phyloP scores from a whole-genome alignment of 495 filamentous ascomycete genomes.

The Penicillium crystallinum region DNA sequence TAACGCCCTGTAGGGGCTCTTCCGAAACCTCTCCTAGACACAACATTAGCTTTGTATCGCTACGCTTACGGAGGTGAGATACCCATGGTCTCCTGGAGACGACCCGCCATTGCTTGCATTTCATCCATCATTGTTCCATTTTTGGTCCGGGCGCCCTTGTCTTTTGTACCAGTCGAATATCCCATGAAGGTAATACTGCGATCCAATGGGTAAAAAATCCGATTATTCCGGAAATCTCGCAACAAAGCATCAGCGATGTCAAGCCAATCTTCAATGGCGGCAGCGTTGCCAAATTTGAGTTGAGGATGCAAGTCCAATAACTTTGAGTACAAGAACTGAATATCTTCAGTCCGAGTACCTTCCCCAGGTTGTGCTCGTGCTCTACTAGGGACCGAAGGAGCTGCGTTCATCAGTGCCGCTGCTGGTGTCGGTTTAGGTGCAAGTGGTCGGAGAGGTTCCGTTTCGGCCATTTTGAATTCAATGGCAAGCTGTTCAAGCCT shows the following conservation, averaged over 20 bases:
- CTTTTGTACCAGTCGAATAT: conserved; percentile 48
- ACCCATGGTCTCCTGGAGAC: conserved; percentile 54
- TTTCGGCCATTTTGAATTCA: conserved; percentile 32
- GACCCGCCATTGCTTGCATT: conserved; percentile 61
- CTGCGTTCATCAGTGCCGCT: conserved; percentile 13
- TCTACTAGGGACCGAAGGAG: conserved; percentile 13
- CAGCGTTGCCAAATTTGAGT: conserved; percentile 46
- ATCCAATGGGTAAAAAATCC: conserved; percentile 70
- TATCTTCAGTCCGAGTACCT: conserved; percentile 42
- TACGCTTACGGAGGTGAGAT: conserved; percentile 21
- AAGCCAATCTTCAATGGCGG: conserved; percentile 63
- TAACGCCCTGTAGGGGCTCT: conserved; percentile 27
- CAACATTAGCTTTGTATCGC: conserved; percentile 7
- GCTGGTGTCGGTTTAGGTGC: conserved; percentile 29
- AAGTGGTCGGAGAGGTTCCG: conserved; percentile 9
- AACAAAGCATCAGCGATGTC: conserved; percentile 67
- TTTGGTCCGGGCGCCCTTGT: conserved; percentile 34
- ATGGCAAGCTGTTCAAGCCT: conserved; percentile 39
- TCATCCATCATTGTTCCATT: conserved; percentile 44
- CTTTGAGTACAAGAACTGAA: conserved; percentile 53
- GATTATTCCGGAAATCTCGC: conserved; percentile 72
- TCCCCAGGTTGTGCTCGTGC: conserved; percentile 29
- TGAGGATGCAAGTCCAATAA: conserved; percentile 47
- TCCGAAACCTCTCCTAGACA: conserved; percentile 19
- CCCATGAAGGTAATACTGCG: conserved; percentile 66